Base-by-base conservation (phyloP, 805 yeast genomes). In the Metschnikowia aberdeeniae region DNA sequence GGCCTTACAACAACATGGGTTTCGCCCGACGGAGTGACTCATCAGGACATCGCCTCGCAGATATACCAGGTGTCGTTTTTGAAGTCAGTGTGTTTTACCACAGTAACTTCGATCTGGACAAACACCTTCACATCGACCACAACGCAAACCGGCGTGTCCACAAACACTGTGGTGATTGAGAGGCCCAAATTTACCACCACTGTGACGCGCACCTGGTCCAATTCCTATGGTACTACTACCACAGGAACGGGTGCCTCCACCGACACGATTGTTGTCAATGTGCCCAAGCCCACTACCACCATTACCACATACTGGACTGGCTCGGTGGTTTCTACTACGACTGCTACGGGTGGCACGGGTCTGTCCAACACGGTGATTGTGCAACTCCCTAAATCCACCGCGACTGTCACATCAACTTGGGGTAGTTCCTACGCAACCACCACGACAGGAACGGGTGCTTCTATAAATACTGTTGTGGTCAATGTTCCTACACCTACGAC, bases 151-250 rank as follows among this genome's bases (percentile, higher is more conserved):
- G 50, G 46, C 14, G 27, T 5, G 10, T 24, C 30, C 17, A 60
- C 62, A n/a, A 57, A 49, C 10, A 57, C 63, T 5, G 59, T 58
- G 11, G 46, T 44, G 4, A 49, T 57, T 6, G 47, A 43, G 13
- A 34, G 45, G 9, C 52, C 52, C 11, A 44, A 38, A 3, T 44
- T 43, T 11, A 38, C 42, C 19, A 13, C 30, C 24, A 45, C 49
- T 2, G 43, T 42, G n/a, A 45, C 49, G 1, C 30, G 17, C 39
- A 35, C 40, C 11, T 46, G 49, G 49, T 5, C 41, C 13, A 28
- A 12, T n/a, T 17, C 48, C 4, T 42, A 36, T 13, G 29, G 29
- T 14, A 31, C 42, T 39, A 24, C 48, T 49, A 12, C 36, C 29
- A 49, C 52, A 10, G 28, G 29, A 11, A 36, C 42, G 11, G 45